Evolutionary conservation across 768 basidiomycete species (phyloP), one percentile per base, ranked within the genome.

Genomic region (Termitomyces sp.): DNA sequence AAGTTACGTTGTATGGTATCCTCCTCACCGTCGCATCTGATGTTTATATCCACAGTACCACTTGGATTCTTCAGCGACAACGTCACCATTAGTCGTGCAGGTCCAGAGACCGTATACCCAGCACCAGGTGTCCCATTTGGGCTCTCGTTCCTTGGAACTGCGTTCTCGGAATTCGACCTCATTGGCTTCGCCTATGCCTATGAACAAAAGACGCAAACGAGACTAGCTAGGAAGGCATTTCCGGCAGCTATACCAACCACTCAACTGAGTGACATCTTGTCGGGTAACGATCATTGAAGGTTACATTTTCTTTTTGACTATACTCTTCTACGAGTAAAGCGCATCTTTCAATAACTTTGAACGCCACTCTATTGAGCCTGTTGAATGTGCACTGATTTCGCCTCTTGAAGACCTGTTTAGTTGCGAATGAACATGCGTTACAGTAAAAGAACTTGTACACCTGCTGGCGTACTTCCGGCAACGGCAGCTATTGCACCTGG

Each of bases 121-220:
- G 78, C 77, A 0, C 85, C 83, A 4, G 82, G 83, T 12, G 77
- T 82, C 43, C 85, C 86, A 0, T 82, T 87, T 50, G 86, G 86
- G 1, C 68, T 87, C 6, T 79, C 83, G 3, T 87, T 88, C 71
- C 64, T 86, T 10, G 84, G 84, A 0, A 83, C 84, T 0, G 82
- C 81, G 14, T 88, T 82, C 67, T 81, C 81, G 46, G 87, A 87
- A 57, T 81, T 79, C 64, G 69, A 77, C 20, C 74, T 88, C 48
- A 77, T 88, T 58, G 74, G 80, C 0, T 78, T 83, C 59, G 87
- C 77, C 3, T 87, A 79, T 69, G 85, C 86, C 1, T 87, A 84
- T 61, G 87, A 89, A 68, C 86, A 87, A 67, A 78, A 75, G 61
- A 87, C 87, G 4, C 74, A 81, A 57, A 80, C 78, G 1, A 69